Evolutionary conservation across 2,329 filamentous ascomycete genomes (phyloP), one percentile per base, ranked within the genome.

Genomic region (Nigrograna mackinnonii): DNA sequence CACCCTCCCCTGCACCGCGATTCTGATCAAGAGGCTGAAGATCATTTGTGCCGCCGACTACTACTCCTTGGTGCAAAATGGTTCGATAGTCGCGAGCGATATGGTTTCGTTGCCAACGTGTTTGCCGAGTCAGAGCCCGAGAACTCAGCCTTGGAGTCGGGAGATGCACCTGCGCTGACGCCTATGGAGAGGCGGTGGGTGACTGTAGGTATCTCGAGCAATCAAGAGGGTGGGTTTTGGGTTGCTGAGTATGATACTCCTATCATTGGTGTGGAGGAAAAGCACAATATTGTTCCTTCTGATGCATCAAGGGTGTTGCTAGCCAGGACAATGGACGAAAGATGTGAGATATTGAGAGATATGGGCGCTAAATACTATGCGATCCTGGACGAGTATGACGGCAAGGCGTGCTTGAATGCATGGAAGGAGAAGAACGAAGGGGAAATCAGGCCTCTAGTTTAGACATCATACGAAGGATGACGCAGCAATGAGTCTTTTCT

Each of bases 61-160:
- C 35, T 56, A 11, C 35, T 47, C 18, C 42, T 56, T 18, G 50
- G 48, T 17, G 50, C 46, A 14, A 52, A 45, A 33, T 56, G 44
- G 46, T 56, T 38, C 35, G 53, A 52, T 21, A 50, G 39, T 13
- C 26, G 32, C 20, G 30, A 22, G 9, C 46, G 43, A 22, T 44
- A 38, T 20, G 21, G 17, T 9, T 24, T 52, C 4, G 19, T 46
- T 26, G n/a, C n/a, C n/a, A n/a, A n/a, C n/a, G n/a, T n/a, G n/a
- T n/a, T n/a, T n/a, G n/a, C n/a, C n/a, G n/a, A n/a, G n/a, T n/a
- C n/a, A n/a, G n/a, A n/a, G n/a, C n/a, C n/a, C n/a, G n/a, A n/a
- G n/a, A n/a, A n/a, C n/a, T n/a, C n/a, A n/a, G n/a, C n/a, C n/a
- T n/a, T n/a, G n/a, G n/a, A n/a, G n/a, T n/a, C n/a, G n/a, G n/a